Conservation (phyloP, 371 early-diverging fungal species). For the Apophysomyces sp. region DNA sequence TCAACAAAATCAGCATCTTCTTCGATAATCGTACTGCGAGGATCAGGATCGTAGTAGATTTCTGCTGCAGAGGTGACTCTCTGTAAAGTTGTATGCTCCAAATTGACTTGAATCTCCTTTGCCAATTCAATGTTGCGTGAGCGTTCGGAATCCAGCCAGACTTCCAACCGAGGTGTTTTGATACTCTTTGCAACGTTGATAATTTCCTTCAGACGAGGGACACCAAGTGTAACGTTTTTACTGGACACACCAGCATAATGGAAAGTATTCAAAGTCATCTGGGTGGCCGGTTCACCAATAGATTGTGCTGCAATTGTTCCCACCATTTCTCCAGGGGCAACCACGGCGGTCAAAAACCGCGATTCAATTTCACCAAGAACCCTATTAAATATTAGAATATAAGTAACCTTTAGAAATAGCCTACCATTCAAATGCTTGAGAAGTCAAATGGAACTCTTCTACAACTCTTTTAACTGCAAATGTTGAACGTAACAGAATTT, state of each 20-base stretch:
- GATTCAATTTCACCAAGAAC: slow-evolving; percentile 91
- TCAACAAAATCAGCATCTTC: slow-evolving; percentile 95
- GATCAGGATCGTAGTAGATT: slow-evolving; percentile 98
- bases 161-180: slow-evolving; percentile 94
- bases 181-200: slow-evolving; percentile 98
- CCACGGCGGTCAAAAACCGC: slow-evolving; percentile 88
- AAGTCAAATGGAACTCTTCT: slow-evolving; percentile 86
- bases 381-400: slow-evolving; percentile 11
- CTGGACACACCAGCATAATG: slow-evolving; percentile 99
- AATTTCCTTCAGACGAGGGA: slow-evolving; percentile 99
- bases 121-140: slow-evolving; percentile 81
- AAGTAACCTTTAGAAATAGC: not conserved
- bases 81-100: slow-evolving; percentile 93
- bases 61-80: slow-evolving; percentile 85
- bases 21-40: slow-evolving; percentile 81
- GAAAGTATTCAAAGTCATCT: slow-evolving; percentile 99
- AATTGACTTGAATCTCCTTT: slow-evolving; percentile 86
- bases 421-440: slow-evolving; percentile 91
- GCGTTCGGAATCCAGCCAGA: slow-evolving; percentile 83
- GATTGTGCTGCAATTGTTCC: slow-evolving; percentile 99
- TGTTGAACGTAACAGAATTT: slow-evolving; percentile 82
- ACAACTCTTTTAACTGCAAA: slow-evolving; percentile 86
- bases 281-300: slow-evolving; percentile 99
- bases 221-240: slow-evolving; percentile 98
- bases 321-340: slow-evolving; percentile 99